Evolutionary conservation across 2,329 filamentous ascomycete species (phyloP).

Genomic region (Fonsecaea nubica): DNA sequence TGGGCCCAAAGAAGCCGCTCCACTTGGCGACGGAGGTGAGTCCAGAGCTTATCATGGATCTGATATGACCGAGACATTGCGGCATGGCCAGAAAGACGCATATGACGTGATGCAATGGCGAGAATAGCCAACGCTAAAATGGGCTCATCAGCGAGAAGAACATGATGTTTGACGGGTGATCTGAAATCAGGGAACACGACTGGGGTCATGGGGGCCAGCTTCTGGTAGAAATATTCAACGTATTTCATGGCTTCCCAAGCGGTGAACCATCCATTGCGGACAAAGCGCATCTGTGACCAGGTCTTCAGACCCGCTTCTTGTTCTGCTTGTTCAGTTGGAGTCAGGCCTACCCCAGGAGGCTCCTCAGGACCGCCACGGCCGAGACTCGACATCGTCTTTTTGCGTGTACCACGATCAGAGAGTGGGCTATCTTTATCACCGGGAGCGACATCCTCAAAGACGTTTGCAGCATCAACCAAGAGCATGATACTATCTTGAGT

Average conservation of each 20-base stretch:
- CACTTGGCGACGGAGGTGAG: conserved; percentile 91
- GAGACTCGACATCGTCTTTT: conserved; percentile 28
- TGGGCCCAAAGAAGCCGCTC: conserved; percentile 94
- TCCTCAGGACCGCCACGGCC: conserved; percentile 42
- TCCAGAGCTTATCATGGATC: conserved; percentile 96
- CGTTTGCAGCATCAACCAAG: conserved; percentile 33
- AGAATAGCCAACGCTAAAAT: conserved; percentile 90
- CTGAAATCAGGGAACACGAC: conserved; percentile 92
- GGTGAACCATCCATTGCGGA: conserved; percentile 96
- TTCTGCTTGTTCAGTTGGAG: conserved; percentile 44
- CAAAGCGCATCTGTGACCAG: conserved; percentile 93
- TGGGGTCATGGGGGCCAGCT: conserved; percentile 88
- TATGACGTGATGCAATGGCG: conserved; percentile 88
- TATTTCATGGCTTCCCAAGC: conserved; percentile 92
- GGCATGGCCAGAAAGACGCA: conserved; percentile 77
- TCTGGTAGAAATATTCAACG: conserved; percentile 93
- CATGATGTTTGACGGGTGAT: conserved; percentile 77
- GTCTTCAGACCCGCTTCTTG: conserved; percentile 74
- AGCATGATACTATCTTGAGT: conserved; percentile 34
- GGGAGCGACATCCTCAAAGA: conserved; percentile 30
- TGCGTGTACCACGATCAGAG: conserved; percentile 30
- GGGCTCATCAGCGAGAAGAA: conserved; percentile 85
- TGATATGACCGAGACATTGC: conserved; percentile 83
- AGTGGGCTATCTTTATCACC: conserved; percentile 29
- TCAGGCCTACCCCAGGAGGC: conserved; percentile 24